Conservation (phyloP, 108 stramenopile genomes). For the Nitzschia sp. region DNA sequence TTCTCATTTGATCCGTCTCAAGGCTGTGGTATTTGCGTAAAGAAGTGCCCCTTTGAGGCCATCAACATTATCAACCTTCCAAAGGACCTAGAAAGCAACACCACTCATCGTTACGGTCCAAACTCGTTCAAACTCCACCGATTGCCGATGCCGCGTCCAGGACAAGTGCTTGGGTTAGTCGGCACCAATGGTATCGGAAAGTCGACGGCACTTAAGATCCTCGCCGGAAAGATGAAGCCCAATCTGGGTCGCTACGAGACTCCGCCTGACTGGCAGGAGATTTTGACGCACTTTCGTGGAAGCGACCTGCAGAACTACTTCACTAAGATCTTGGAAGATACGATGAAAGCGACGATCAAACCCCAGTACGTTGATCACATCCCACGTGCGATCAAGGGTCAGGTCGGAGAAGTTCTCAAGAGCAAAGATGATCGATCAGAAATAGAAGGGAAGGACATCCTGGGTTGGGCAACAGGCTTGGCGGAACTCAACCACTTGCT, state of each 20-base stretch:
- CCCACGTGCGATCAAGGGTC: slow-evolving; percentile 85
- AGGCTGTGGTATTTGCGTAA: slow-evolving; percentile 99
- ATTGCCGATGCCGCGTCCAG: slow-evolving; percentile 97
- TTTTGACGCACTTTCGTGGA: slow-evolving; percentile 95
- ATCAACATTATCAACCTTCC: slow-evolving; percentile 98
- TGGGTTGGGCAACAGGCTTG: slow-evolving; percentile 63
- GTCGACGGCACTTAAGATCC: slow-evolving; percentile 94
- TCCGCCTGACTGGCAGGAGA: slow-evolving; percentile 99
- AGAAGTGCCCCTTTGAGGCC: slow-evolving; percentile 98
- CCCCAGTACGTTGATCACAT: slow-evolving; percentile 99
- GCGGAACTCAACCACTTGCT: slow-evolving; percentile 91
- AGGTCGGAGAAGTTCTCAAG: slow-evolving; percentile 88
- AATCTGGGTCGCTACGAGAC: slow-evolving; percentile 93
- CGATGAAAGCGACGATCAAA: slow-evolving; percentile 98
- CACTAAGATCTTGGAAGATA: slow-evolving; percentile 96
- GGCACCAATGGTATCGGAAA: slow-evolving; percentile 99
- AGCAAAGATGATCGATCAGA: slow-evolving; percentile 83
- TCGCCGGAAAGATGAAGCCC: slow-evolving; percentile 98
- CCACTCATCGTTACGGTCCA: slow-evolving; percentile 98
- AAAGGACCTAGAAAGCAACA: slow-evolving; percentile 92
- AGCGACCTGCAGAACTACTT: slow-evolving; percentile 99
- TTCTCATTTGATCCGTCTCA: no score
- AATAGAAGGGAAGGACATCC: slow-evolving; percentile 73
- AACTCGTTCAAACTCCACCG: slow-evolving; percentile 99
- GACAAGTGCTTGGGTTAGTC: slow-evolving; percentile 96